A percentile compares a stretch with the other conserved stretches of the same genome.
Evolutionary conservation across 1,284 basidiomycete species (phyloP).

Genomic region (Cutaneotrichosporon daszewskae): DNA sequence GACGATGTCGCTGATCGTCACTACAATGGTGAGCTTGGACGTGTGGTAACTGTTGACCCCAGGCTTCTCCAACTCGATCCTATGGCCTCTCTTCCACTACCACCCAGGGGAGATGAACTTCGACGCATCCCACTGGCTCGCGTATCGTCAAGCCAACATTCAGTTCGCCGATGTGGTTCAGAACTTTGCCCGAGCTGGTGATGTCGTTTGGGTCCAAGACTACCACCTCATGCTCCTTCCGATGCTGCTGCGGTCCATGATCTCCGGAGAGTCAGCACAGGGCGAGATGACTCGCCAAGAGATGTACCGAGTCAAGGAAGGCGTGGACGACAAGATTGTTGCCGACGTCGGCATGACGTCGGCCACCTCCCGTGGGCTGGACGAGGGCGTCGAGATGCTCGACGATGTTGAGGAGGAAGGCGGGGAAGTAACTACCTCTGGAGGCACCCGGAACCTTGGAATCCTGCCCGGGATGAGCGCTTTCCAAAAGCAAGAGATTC

Average conservation of each 20-base stretch:
- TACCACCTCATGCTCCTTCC: slow-evolving; percentile 98
- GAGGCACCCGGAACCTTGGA: slow-evolving; percentile 15
- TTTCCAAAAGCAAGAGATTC: slow-evolving; percentile 42
- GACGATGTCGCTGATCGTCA: slow-evolving; percentile 96
- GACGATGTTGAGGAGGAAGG: slow-evolving; percentile 40
- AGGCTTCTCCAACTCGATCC: slow-evolving; percentile 93
- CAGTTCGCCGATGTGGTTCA: slow-evolving; percentile 85
- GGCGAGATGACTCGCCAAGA: slow-evolving; percentile 63
- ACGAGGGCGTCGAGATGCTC: slow-evolving; percentile 39
- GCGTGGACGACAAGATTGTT: slow-evolving; percentile 57
- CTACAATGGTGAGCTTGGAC: slow-evolving; percentile 66
- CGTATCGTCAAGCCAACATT: slow-evolving; percentile 94
- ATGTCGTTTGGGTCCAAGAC: slow-evolving; percentile 99
- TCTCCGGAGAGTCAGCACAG: slow-evolving; percentile 63
- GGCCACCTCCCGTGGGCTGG: slow-evolving; percentile 23
- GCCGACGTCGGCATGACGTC: slow-evolving; percentile 39
- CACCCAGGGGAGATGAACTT: slow-evolving; percentile 99
- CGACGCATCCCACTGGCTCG: slow-evolving; percentile 96
- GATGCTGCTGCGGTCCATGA: slow-evolving; percentile 80
- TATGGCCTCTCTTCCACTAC: slow-evolving; percentile 99
- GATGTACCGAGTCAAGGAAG: slow-evolving; percentile 68
- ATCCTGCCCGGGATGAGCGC: slow-evolving; percentile 29
- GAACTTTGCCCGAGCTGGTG: slow-evolving; percentile 68
- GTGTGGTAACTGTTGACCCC: background rate
- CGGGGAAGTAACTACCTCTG: slow-evolving; percentile 22